These are phyloP conservation scores for Rhazya stricta DNA, from an alignment of 257 asterid species.

Conservation along the genomic window DNA sequence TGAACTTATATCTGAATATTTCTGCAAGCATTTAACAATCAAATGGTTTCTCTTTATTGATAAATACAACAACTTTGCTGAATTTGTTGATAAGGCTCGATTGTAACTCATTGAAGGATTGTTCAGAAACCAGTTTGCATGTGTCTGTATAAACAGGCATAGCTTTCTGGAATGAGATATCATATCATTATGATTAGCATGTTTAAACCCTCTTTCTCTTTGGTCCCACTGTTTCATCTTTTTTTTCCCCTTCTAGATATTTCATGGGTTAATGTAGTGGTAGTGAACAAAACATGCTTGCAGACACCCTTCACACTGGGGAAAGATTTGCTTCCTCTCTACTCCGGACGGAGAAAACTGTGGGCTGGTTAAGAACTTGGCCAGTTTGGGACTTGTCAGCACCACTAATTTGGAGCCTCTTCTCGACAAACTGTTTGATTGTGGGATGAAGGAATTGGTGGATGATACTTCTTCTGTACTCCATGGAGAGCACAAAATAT, in stretches of 20 bases:
- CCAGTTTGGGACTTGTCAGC: constrained; percentile 84
- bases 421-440: constrained; percentile 40
- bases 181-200: neutral
- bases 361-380: constrained; percentile 90
- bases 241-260: neutral
- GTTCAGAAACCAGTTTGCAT: neutral
- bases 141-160: neutral
- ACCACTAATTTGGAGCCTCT: constrained; percentile 42
- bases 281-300: constrained; percentile 25
- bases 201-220: neutral
- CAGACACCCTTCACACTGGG: constrained; percentile 99
- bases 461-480: constrained; percentile 45
- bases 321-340: constrained; percentile 85
- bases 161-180: neutral
- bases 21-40: neutral
- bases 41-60: neutral
- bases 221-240: neutral
- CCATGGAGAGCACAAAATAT: constrained; percentile 51
- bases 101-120: neutral
- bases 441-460: constrained; percentile 69
- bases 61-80: neutral
- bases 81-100: neutral
- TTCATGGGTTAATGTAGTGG: constrained; percentile 14
- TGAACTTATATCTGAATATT: neutral
- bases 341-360: constrained; percentile 98